A percentile compares a stretch with the other conserved stretches of the same genome.
Evolutionary conservation across 352 stramenopile species (phyloP).

Genomic region (Ochromonadaceae sp.): DNA sequence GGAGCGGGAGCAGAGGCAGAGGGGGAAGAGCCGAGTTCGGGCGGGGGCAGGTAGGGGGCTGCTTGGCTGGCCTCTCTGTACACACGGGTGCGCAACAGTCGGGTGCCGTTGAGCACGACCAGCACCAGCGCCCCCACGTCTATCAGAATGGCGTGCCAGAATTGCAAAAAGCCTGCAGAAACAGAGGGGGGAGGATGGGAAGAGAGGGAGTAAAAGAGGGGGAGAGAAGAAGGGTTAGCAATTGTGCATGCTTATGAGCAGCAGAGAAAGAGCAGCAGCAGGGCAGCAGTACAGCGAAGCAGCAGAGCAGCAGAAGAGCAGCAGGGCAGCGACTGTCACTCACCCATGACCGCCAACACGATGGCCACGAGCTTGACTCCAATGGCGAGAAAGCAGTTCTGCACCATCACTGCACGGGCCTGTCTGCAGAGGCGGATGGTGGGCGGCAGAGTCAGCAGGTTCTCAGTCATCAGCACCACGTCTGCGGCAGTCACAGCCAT

Average conservation of each 20-base stretch:
- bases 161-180: background rate
- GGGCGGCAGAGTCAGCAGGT: slow-evolving; percentile 6
- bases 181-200: background rate
- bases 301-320: background rate
- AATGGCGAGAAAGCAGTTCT: background rate
- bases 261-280: background rate
- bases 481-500: slow-evolving; percentile 7
- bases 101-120: background rate
- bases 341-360: slow-evolving; percentile 4
- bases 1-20: no score
- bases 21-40: no score
- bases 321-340: background rate
- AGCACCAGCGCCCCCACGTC: slow-evolving; percentile 6
- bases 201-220: no score
- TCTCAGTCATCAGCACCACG: slow-evolving; percentile 11
- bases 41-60: no score
- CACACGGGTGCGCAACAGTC: background rate
- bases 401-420: background rate
- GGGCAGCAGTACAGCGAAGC: background rate
- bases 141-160: slow-evolving; percentile 8
- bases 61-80: no score
- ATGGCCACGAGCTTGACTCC: slow-evolving; percentile 4
- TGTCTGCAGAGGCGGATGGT: background rate
- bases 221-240: no score
- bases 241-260: no score